Base-by-base conservation (phyloP, 108 stramenopile genomes). In the Cyclostephanos invisitatus region DNA sequence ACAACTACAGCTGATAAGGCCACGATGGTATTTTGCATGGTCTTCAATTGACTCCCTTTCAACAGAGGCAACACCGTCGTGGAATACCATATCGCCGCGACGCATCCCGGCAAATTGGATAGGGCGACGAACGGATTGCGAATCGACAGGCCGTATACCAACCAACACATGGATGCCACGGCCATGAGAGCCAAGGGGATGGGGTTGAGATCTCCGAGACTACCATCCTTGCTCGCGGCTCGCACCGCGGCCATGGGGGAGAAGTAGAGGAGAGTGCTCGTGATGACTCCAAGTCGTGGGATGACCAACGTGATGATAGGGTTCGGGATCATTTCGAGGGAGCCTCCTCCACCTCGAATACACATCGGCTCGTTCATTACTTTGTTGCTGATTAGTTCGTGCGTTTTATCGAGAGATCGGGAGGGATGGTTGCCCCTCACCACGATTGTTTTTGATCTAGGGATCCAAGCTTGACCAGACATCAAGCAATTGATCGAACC, bases 101-200 rank as follows among this genome's bases (percentile, higher is more conserved):
- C 53, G 21, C 56, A 68, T 15, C 85, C 85, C 4, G 80, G 73
- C 5, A 81, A 59, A 72, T 86, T 86, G 3, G 83, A 83, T 28
- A 86, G 61, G 0, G 80, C 71, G 11, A 86, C 80, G 61, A 73
- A 82, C 7, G 77, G 72, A 70, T 86, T 80, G 15, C 65, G 68
- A 47, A 81, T 64, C 22, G 72, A 72, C 14, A 86, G 53, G 8
- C 85, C 85, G 59, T 86, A 84, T 2, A 57, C 73, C 32, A 85
- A 54, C 85, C 85, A 85, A 36, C 68, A 73, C 5, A 83, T 36
- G 14, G 82, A 80, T 7, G 75, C 76, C 17, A 77, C 66, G 8
- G 85, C 73, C 85, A 83, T 83, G 36, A 85, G 73, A 7, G 85
- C 75, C 15, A 85, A 59, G 25, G 85, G 85, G 12, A 83, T 44